Conservation (phyloP, 192 early-diverging fungal genomes). For the Gigaspora rosea region DNA sequence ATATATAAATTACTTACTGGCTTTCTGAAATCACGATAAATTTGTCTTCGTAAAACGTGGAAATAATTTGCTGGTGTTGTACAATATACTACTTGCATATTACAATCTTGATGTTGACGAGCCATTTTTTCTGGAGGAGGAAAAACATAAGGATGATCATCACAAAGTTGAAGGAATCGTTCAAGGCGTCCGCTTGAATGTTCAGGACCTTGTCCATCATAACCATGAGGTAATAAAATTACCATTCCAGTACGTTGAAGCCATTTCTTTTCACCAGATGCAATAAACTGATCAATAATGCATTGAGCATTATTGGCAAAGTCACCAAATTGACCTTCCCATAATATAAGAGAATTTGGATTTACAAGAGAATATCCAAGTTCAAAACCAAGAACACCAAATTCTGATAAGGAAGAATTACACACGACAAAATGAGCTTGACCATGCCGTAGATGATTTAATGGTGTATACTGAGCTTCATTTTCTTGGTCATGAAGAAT, state of each 20-base stretch:
- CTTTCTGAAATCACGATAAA: slow-evolving; percentile 97
- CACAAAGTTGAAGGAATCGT: slow-evolving; percentile 93
- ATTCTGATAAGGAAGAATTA: slow-evolving; percentile 98
- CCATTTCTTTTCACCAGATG: slow-evolving; percentile 97
- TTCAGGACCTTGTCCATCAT: slow-evolving; percentile 98
- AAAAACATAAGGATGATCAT: slow-evolving; percentile 90
- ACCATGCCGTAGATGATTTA: slow-evolving; percentile 85
- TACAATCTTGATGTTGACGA: slow-evolving; percentile 97
- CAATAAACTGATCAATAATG: slow-evolving; percentile 98
- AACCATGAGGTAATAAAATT: slow-evolving; percentile 94
- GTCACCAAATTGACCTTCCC: slow-evolving; percentile 99
- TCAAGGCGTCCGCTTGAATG: slow-evolving; percentile 96
- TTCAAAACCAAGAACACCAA: slow-evolving; percentile 94
- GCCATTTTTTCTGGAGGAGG: slow-evolving; percentile 76
- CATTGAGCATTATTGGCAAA: slow-evolving; percentile 97
- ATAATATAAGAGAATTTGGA: slow-evolving; percentile 91
- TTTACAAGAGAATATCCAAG: slow-evolving; percentile 94
- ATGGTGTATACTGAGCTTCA: slow-evolving; percentile 78
- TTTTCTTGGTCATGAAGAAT: slow-evolving; percentile 94
- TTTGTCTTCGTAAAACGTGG: slow-evolving; percentile 93
- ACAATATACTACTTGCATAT: slow-evolving; percentile 96
- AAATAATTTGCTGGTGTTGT: slow-evolving; percentile 98
- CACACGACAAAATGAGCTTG: slow-evolving; percentile 87
- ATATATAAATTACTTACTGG: slow-evolving; percentile 57
- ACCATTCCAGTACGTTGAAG: slow-evolving; percentile 80